These are phyloP conservation scores for Penicillium sp. DNA, from an alignment of 2,329 filamentous ascomycete genomes.

Conservation along the genomic window DNA sequence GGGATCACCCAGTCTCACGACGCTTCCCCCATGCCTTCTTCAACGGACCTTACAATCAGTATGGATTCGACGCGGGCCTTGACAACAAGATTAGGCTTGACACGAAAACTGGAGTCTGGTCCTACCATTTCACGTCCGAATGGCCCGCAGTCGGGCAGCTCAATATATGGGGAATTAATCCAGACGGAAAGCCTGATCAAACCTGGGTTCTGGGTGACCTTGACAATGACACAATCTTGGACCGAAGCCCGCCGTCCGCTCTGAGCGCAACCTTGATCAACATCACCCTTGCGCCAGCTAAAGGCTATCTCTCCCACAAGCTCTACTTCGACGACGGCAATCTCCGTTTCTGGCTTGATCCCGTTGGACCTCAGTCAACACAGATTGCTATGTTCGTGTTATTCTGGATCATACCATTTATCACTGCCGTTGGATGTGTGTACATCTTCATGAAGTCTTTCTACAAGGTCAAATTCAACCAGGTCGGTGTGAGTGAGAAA, in stretches of 20 bases:
- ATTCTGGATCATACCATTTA: conserved; percentile 54
- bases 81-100: conserved; percentile 52
- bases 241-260: conserved; percentile 60
- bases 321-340: conserved; percentile 57
- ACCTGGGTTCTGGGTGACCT: conserved; percentile 60
- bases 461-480: conserved; percentile 63
- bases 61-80: conserved; percentile 61
- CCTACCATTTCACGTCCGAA: conserved; percentile 60
- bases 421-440: conserved; percentile 50
- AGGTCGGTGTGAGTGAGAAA: conserved; percentile 55
- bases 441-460: conserved; percentile 61
- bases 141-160: conserved; percentile 62
- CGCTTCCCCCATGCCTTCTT: conserved; percentile 62
- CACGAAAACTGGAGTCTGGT: conserved; percentile 51
- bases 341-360: conserved; percentile 51
- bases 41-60: conserved; percentile 63
- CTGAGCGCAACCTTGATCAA: conserved; percentile 58
- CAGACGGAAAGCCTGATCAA: conserved; percentile 60
- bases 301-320: conserved; percentile 55
- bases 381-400: conserved; percentile 57
- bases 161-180: conserved; percentile 66
- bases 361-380: conserved; percentile 51
- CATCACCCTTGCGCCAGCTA: conserved; percentile 54
- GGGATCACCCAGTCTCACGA: conserved; percentile 41
- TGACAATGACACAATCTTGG: conserved; percentile 58